phyloP scores from a whole-genome alignment of 1,284 basidiomycete species.

The Anthracocystis walkeri region DNA sequence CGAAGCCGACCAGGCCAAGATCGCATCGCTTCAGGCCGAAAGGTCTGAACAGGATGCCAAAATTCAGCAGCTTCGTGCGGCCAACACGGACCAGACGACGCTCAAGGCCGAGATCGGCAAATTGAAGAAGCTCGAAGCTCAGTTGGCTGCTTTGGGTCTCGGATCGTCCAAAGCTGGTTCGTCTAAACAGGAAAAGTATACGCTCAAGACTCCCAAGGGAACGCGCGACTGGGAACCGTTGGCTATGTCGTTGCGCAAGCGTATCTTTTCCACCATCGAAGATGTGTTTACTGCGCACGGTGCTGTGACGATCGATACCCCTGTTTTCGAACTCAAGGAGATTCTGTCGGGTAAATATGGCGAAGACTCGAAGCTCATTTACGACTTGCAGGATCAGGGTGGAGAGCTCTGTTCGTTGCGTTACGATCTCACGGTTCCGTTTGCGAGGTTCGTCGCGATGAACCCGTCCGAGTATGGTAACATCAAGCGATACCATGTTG shows the following conservation, averaged over 20 bases:
- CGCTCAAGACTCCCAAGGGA: conserved; percentile 76
- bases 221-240: conserved; percentile 94
- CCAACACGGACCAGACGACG: conserved; percentile 43
- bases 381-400: conserved; percentile 98
- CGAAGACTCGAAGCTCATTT: conserved; percentile 97
- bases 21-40: conserved; percentile 44
- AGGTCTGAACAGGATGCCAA: conserved; percentile 60
- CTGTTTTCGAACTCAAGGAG: conserved; percentile 97
- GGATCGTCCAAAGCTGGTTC: conserved; percentile 30
- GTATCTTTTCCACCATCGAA: conserved; percentile 90
- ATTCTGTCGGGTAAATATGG: conserved; percentile 85
- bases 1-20: conserved; percentile 23
- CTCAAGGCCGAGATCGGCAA: conserved; percentile 54
- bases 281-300: conserved; percentile 90
- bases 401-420: conserved; percentile 94
- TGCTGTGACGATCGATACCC: conserved; percentile 92
- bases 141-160: conserved; percentile 53
- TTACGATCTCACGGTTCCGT: conserved; percentile 95
- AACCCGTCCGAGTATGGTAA: conserved; percentile 78
- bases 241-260: conserved; percentile 92
- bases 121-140: conserved; percentile 56
- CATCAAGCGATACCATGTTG: conserved; percentile 94
- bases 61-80: conserved; percentile 55
- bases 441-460: conserved; percentile 96
- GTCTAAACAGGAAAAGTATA: conserved; percentile 59